A percentile compares a stretch with the other conserved stretches of the same genome.
These are phyloP conservation scores for Monilinia fructicola DNA, from an alignment of 2,329 filamentous ascomycete genomes.

Conservation along the genomic window DNA sequence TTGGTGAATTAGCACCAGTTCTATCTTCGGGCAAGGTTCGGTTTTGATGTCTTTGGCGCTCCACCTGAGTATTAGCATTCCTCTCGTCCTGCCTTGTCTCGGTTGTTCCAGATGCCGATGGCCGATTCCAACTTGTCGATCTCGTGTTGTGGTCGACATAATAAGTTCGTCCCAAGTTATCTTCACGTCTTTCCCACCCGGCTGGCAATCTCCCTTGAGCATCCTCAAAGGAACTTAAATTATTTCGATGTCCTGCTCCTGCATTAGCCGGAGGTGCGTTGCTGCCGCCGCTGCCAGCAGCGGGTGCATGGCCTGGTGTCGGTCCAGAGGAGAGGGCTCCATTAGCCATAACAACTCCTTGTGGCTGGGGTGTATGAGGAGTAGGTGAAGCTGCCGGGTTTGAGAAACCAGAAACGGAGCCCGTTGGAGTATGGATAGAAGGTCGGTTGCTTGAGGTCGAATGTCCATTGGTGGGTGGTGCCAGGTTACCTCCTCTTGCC, in stretches of 20 bases:
- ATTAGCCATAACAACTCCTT: constrained; percentile 37
- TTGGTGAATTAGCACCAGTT: constrained; percentile 89
- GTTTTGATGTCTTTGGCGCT: constrained; percentile 91
- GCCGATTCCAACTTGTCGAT: constrained; percentile 94
- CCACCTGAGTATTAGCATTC: constrained; percentile 88
- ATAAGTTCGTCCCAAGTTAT: constrained; percentile 92
- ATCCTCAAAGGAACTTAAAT: constrained; percentile 92
- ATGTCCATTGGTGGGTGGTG: constrained; percentile 35
- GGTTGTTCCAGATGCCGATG: constrained; percentile 74
- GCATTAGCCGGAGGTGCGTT: constrained; percentile 32
- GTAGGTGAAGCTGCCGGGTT: constrained; percentile 41
- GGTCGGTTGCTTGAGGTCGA: constrained; percentile 33
- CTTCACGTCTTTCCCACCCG: constrained; percentile 94
- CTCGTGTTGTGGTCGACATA: constrained; percentile 98
- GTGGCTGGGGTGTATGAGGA: constrained; percentile 38
- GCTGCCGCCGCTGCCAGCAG: constrained; percentile 39
- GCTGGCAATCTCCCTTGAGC: constrained; percentile 87
- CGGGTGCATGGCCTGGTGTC: constrained; percentile 40
- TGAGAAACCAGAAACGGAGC: constrained; percentile 36
- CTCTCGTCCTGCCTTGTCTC: constrained; percentile 75
- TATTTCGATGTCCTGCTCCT: constrained; percentile 42
- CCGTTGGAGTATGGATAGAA: constrained; percentile 39
- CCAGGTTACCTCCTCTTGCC: constrained; percentile 53
- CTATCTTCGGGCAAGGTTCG: constrained; percentile 93
- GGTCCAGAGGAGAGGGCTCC: constrained; percentile 36